Percentiles rank a stretch among this genome's conserved stretches.
These are phyloP conservation scores for Aspergillus affinis DNA, from an alignment of 495 filamentous ascomycete species.

Conservation along the genomic window DNA sequence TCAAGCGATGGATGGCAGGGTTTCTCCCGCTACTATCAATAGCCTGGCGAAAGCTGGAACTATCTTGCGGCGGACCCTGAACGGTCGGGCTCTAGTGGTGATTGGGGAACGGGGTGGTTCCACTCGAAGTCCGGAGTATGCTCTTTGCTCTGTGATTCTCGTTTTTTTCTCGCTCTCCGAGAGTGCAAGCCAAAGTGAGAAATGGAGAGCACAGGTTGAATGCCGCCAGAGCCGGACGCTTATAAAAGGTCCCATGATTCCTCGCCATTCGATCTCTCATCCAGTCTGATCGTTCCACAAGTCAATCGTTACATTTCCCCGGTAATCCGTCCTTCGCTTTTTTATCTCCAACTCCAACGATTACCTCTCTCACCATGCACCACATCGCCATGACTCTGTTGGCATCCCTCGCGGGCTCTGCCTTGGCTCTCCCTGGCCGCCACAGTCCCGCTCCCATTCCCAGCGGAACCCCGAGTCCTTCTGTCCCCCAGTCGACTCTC, in stretches of 20 bases:
- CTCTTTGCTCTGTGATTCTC: no score
- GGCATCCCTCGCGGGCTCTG: conserved; percentile 7
- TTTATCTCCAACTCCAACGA: neutral
- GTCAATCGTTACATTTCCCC: neutral
- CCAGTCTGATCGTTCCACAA: neutral
- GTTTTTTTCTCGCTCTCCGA: neutral
- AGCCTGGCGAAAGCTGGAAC: neutral
- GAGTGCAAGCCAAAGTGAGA: neutral
- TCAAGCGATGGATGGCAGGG: neutral
- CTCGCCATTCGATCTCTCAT: neutral
- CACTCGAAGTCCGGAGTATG: neutral
- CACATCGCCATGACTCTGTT: neutral
- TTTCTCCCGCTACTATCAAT: neutral
- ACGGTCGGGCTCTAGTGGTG: neutral
- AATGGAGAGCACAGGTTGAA: neutral
- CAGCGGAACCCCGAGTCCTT: neutral
- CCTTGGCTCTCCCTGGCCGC: conserved; percentile 3
- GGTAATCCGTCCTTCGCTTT: neutral
- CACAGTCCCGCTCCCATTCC: neutral
- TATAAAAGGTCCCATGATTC: neutral
- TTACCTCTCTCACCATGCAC: neutral
- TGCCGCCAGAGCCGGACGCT: neutral
- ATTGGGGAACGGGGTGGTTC: neutral
- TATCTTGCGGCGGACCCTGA: neutral
- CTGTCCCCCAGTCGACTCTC: no score